A percentile compares a stretch with the other conserved stretches of the same genome.
Conservation (phyloP, 768 basidiomycete species). For the Porphyrellus cyaneotinctus region DNA sequence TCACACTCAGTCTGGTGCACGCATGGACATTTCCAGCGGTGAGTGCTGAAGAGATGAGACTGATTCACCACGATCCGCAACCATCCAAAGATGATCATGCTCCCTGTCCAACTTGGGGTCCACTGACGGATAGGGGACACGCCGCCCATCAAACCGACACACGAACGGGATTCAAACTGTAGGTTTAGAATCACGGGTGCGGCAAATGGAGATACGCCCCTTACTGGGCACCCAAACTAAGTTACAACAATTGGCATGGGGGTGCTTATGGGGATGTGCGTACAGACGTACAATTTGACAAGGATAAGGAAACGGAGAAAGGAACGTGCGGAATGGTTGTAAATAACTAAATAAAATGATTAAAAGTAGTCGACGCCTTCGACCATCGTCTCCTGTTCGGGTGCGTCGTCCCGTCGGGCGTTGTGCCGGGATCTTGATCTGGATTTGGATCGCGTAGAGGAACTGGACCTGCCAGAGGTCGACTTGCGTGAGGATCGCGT, state of each 20-base stretch:
- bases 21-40: too few relatives aligned
- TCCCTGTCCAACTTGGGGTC: neutral
- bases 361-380: conserved; percentile 35
- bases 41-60: neutral
- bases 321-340: conserved; percentile 2
- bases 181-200: neutral
- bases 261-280: conserved; percentile 8
- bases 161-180: neutral
- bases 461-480: neutral
- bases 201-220: conserved; percentile 4
- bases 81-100: neutral
- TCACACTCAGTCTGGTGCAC: too few relatives aligned
- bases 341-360: conserved; percentile 19
- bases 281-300: neutral
- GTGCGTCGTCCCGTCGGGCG: neutral
- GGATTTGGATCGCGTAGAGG: conserved; percentile 4
- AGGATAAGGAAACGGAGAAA: neutral
- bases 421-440: conserved; percentile 5
- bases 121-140: conserved; percentile 5
- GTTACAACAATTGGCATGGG: conserved; percentile 1
- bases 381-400: conserved; percentile 13
- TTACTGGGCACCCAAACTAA: neutral
- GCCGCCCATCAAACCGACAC: conserved; percentile 5
- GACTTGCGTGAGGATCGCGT: conserved; percentile 3
- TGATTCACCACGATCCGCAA: neutral